These are phyloP conservation scores for Daldinia caldariorum DNA, from an alignment of 495 filamentous ascomycete genomes.

Conservation along the genomic window DNA sequence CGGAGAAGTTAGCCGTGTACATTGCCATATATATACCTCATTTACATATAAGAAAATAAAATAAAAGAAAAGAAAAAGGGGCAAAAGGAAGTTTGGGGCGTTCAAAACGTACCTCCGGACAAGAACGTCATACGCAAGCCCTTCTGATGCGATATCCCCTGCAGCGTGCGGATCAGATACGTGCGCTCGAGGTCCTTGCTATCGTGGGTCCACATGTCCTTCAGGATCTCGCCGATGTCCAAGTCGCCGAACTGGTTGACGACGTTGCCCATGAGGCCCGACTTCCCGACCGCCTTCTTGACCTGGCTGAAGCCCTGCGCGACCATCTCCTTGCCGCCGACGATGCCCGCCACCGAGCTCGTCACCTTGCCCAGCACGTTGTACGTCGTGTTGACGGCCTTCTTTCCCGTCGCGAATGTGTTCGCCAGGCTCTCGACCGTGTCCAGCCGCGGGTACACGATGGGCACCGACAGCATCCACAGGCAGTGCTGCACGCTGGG, in stretches of 20 bases:
- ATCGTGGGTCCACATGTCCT: slow-evolving; percentile 98
- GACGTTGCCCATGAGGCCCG: slow-evolving; percentile 91
- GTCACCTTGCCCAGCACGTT: slow-evolving; percentile 95
- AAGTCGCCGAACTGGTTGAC: slow-evolving; percentile 98
- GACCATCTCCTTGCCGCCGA: slow-evolving; percentile 92
- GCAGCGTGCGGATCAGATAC: slow-evolving; percentile 93
- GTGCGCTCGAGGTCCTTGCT: slow-evolving; percentile 97
- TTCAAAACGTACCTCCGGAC: slow-evolving; percentile 69
- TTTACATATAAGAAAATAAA: slow-evolving; percentile 21
- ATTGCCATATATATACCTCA: neutral
- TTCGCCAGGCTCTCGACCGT: slow-evolving; percentile 88
- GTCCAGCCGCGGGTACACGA: slow-evolving; percentile 91
- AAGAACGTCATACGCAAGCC: slow-evolving; percentile 95
- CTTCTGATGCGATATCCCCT: slow-evolving; percentile 93
- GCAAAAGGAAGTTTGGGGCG: neutral
- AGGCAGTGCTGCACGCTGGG: slow-evolving; percentile 94
- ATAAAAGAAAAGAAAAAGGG: neutral
- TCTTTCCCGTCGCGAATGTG: slow-evolving; percentile 94
- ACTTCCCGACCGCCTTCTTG: slow-evolving; percentile 95
- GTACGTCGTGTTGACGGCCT: slow-evolving; percentile 92
- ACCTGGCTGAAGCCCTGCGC: slow-evolving; percentile 90
- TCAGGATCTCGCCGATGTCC: slow-evolving; percentile 90
- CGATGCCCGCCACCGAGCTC: slow-evolving; percentile 90
- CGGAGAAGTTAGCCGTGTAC: neutral
- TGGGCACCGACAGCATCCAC: slow-evolving; percentile 89